Conservation (phyloP, 169 alveolate species). For the Plasmodium cynomolgi region DNA sequence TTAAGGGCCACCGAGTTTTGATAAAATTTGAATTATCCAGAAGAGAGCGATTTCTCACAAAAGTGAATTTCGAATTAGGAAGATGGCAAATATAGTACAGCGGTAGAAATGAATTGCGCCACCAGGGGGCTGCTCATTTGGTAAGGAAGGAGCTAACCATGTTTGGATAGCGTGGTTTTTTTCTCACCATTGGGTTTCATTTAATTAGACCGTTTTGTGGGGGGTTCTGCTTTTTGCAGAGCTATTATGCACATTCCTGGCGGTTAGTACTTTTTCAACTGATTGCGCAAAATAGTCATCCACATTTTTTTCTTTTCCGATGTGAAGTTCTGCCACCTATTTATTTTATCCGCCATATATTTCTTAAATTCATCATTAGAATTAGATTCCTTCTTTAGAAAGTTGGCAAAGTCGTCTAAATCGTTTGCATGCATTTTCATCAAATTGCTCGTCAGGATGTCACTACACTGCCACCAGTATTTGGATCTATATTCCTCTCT, state of each 20-base stretch:
- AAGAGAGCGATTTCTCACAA: too few species aligned
- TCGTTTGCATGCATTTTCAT: constrained; percentile 9
- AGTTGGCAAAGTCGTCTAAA: not conserved
- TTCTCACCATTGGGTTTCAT: too few species aligned
- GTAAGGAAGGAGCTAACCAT: too few species aligned
- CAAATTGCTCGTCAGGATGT: constrained; percentile 5
- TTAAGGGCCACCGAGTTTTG: too few species aligned
- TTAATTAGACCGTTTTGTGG: not conserved
- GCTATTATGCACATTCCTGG: too few species aligned
- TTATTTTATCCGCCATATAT: not conserved
- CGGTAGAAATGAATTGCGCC: too few species aligned
- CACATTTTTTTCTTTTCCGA: constrained; percentile 1
- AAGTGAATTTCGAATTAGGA: too few species aligned
- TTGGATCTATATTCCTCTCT: constrained; percentile 15
- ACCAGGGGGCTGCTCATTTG: too few species aligned
- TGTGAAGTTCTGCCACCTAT: not conserved
- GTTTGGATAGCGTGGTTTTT: too few species aligned
- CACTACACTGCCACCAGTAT: constrained; percentile 8
- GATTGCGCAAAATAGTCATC: not conserved
- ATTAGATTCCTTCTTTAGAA: not conserved
- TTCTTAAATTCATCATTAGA: not conserved
- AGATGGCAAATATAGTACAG: too few species aligned
- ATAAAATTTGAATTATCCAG: too few species aligned
- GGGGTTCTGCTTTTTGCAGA: not conserved
- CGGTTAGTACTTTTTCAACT: not conserved